A percentile compares a stretch with the other conserved stretches of the same genome.
Conservation (phyloP, 2,329 filamentous ascomycete species). For the Mariannaea elegans region DNA sequence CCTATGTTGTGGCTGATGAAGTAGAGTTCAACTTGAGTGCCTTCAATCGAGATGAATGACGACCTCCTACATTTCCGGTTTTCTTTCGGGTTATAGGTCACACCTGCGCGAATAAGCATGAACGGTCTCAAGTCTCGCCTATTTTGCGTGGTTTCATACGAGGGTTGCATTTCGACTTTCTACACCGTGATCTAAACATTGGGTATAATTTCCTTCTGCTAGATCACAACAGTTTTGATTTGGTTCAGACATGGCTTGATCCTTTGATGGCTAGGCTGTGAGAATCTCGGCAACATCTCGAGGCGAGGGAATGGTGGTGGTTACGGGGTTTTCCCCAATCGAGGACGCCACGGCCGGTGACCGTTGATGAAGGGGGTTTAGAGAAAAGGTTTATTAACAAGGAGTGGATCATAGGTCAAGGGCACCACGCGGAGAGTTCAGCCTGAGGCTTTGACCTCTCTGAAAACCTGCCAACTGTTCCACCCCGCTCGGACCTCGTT, state of each 20-base stretch:
- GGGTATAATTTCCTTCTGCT: not conserved
- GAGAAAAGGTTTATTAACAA: constrained; percentile 15
- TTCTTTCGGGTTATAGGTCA: not conserved
- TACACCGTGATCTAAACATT: not conserved
- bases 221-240: constrained; percentile 3
- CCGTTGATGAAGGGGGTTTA: constrained; percentile 1
- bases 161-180: not conserved
- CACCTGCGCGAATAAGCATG: no score
- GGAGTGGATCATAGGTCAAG: constrained; percentile 15
- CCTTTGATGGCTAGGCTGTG: constrained; percentile 2
- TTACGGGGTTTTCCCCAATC: not conserved
- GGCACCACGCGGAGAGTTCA: constrained; percentile 22
- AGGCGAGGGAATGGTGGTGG: not conserved
- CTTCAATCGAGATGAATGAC: not conserved
- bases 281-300: not conserved
- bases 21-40: not conserved
- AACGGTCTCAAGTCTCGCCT: no score
- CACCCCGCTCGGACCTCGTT: constrained; percentile 22
- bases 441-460: constrained; percentile 25
- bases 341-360: constrained; percentile 3
- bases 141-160: not conserved
- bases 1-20: constrained; percentile 53
- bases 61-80: not conserved
- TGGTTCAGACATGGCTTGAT: not conserved
- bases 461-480: constrained; percentile 1